A percentile compares a stretch with the other conserved stretches of the same genome.
phyloP scores from a whole-genome alignment of 257 asterid genomes.

The Prunella vulgaris region DNA sequence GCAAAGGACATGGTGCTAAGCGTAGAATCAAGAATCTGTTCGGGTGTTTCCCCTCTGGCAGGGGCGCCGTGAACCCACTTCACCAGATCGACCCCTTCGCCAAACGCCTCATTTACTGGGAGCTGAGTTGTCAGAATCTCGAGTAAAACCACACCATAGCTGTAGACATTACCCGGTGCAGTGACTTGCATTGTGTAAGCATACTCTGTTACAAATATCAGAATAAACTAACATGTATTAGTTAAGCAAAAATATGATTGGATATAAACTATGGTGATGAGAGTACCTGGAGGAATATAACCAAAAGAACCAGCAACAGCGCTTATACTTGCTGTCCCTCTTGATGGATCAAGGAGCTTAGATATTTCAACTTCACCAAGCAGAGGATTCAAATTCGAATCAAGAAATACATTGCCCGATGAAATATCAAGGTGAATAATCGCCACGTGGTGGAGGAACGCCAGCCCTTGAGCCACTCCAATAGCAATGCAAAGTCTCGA shows the following conservation, averaged over 20 bases:
- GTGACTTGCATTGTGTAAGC: conserved; percentile 99
- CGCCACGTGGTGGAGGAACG: conserved; percentile 82
- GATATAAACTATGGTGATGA: not conserved
- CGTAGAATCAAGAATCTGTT: conserved; percentile 87
- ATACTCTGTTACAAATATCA: conserved; percentile 49
- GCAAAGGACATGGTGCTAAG: conserved; percentile 85
- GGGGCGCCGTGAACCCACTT: conserved; percentile 95
- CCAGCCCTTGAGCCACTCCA: conserved; percentile 92
- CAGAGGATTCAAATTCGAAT: conserved; percentile 61
- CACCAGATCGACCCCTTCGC: conserved; percentile 92
- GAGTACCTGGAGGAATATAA: conserved; percentile 94
- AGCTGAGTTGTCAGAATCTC: conserved; percentile 78
- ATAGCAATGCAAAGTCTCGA: conserved; percentile 71
- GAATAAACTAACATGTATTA: not conserved
- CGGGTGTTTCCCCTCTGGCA: conserved; percentile 88
- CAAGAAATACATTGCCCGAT: conserved; percentile 74
- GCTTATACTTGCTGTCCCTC: conserved; percentile 97
- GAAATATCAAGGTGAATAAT: conserved; percentile 91
- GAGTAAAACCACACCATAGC: conserved; percentile 88
- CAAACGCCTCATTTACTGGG: conserved; percentile 88
- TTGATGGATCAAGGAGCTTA: conserved; percentile 85
- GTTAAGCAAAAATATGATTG: not conserved
- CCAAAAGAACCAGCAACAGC: conserved; percentile 99
- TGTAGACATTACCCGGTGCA: conserved; percentile 94
- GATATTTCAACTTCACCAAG: conserved; percentile 92